Evolutionary conservation across 2,329 filamentous ascomycete genomes (phyloP).

Genomic region (Trichocomaceae sp.): DNA sequence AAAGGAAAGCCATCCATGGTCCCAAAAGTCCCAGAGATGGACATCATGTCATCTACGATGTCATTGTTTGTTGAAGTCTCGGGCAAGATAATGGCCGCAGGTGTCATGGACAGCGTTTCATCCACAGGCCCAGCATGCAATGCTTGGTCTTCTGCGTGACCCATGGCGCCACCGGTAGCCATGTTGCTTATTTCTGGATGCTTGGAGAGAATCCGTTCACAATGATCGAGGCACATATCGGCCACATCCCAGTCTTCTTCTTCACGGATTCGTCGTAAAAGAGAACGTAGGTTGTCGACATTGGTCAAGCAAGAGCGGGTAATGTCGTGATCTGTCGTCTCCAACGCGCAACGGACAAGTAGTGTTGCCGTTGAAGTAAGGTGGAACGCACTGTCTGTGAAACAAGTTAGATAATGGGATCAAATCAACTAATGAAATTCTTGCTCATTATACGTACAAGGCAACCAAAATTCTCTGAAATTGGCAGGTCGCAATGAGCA

Average conservation of each 20-base stretch:
- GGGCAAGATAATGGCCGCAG: conserved; percentile 35
- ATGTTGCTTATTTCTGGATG: conserved; percentile 24
- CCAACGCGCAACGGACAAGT: conserved; percentile 46
- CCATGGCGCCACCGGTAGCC: conserved; percentile 1
- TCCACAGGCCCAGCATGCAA: conserved; percentile 14
- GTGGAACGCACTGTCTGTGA: conserved; percentile 44
- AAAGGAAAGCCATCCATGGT: conserved; percentile 43
- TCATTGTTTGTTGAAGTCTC: conserved; percentile 41
- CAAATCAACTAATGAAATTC: neutral
- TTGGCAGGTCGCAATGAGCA: conserved; percentile 41
- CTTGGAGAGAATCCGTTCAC: conserved; percentile 39
- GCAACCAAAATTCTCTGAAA: conserved; percentile 49
- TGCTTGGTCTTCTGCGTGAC: conserved; percentile 9
- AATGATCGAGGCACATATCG: conserved; percentile 48
- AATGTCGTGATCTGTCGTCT: conserved; percentile 43
- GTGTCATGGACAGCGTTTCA: conserved; percentile 28
- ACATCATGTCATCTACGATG: conserved; percentile 43
- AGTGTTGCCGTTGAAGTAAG: conserved; percentile 50
- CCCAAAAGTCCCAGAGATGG: conserved; percentile 39
- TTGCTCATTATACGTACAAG: conserved; percentile 27
- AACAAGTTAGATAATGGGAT: neutral
- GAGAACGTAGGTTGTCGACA: conserved; percentile 43
- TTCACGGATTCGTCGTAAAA: conserved; percentile 42
- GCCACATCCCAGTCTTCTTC: conserved; percentile 52
- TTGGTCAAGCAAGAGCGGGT: conserved; percentile 42